Evolutionary conservation across 495 filamentous ascomycete genomes (phyloP), one percentile per base, ranked within the genome.

Genomic region (Cudoniella acicularis): DNA sequence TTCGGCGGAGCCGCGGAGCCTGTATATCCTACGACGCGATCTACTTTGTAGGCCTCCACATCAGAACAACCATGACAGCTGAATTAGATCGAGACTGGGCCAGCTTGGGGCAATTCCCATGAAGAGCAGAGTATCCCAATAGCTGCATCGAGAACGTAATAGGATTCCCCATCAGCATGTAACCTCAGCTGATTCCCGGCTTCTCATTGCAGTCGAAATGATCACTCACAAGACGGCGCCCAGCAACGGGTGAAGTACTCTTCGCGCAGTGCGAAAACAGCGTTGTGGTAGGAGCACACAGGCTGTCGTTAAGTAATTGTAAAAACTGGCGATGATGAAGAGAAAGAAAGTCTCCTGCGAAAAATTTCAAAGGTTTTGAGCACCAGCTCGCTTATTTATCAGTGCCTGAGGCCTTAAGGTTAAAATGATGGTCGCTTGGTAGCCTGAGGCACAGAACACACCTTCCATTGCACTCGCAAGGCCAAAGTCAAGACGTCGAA

Each of bases 171-270:
- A n/a, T n/a, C n/a, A n/a, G n/a, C n/a, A 73, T 89, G 85, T 89
- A 75, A 87, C 86, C 86, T 77, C 84, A 82, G 84, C 87, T 90
- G 87, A 90, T 90, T 90, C 87, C 87, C 77, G 81, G 73, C 67
- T 76, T 80, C 75, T 86, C 85, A 78, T 71, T 69, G 78, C 81
- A 76, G 75, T 79, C 82, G 69, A 72, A 81, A 87, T 73, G 82
- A 83, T 79, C 73, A 79, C 80, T 89, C 84, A 78, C 88, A 83
- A 70, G 72, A 80, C 80, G 85, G 87, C 84, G 87, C 87, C 87
- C 87, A 90, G 87, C 84, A 77, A 88, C 81, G 83, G 84, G 87
- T 80, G 65, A 64, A 57, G 74, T 72, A 64, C 57, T 89, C 83
- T 89, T 69, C 85, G 87, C 85, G 69, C 83, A 87, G 85, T 79